A percentile compares a stretch with the other conserved stretches of the same genome.
These are phyloP conservation scores for Mucor circinelloides DNA, from an alignment of 371 early-diverging fungal genomes.

Conservation along the genomic window DNA sequence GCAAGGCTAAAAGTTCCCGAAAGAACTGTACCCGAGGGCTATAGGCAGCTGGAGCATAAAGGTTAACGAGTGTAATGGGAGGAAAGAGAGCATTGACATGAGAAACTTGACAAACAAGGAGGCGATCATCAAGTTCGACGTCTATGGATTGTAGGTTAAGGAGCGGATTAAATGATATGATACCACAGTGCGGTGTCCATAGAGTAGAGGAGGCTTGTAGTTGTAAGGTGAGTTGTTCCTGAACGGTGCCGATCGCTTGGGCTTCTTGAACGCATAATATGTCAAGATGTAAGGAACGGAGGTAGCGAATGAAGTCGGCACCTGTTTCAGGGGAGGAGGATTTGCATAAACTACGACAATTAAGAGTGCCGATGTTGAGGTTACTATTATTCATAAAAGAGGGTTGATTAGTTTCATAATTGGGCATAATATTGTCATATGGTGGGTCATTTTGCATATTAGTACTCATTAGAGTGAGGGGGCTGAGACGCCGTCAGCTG, in stretches of 20 bases:
- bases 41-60: slow-evolving; percentile 7
- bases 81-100: neutral
- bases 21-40: too few species aligned
- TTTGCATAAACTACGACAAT: too few species aligned
- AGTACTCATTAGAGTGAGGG: too few species aligned
- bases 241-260: neutral
- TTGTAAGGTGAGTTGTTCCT: neutral
- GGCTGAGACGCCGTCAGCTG: too few species aligned
- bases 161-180: neutral
- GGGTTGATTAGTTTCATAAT: too few species aligned
- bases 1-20: too few species aligned
- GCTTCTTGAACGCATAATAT: slow-evolving; percentile 10
- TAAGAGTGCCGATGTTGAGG: too few species aligned
- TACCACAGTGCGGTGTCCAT: slow-evolving; percentile 9
- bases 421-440: too few species aligned
- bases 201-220: neutral
- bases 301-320: neutral
- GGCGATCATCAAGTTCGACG: neutral
- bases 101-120: neutral
- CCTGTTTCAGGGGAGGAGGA: too few species aligned
- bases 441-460: too few species aligned
- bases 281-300: neutral
- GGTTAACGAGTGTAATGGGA: neutral
- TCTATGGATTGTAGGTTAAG: too few species aligned
- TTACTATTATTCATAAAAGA: too few species aligned